Conservation (phyloP, 768 basidiomycete genomes). For the Tricholoma bakamatsutake region DNA sequence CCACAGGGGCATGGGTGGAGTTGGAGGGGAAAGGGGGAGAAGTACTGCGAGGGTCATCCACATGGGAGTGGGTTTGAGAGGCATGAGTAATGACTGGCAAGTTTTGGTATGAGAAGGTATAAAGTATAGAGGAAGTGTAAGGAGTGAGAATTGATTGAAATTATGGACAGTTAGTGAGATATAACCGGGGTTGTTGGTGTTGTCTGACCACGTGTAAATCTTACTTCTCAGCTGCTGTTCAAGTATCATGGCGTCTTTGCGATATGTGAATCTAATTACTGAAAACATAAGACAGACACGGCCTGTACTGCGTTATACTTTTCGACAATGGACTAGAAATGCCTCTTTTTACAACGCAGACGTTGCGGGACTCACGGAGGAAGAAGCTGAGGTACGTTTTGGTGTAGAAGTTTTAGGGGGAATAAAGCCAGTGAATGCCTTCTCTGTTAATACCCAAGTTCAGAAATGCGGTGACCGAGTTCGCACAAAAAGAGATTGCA, state of each 20-base stretch:
- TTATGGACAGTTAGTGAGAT: no score
- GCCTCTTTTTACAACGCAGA: conserved; percentile 67
- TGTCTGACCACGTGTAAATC: not conserved
- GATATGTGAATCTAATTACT: conserved; percentile 5
- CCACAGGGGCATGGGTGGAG: no score
- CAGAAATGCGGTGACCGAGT: conserved; percentile 68
- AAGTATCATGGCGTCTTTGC: conserved; percentile 12
- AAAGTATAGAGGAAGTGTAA: no score
- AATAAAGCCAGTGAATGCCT: not conserved
- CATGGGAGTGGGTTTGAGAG: no score
- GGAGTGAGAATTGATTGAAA: no score
- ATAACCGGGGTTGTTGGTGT: no score
- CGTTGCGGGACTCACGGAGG: conserved; percentile 71
- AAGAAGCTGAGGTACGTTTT: conserved; percentile 65
- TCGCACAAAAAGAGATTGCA: conserved; percentile 79
- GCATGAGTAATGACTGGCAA: no score
- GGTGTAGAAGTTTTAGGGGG: not conserved
- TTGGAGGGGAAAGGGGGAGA: no score
- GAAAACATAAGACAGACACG: not conserved
- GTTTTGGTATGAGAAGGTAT: no score
- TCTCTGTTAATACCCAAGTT: conserved; percentile 47
- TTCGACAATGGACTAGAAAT: conserved; percentile 19
- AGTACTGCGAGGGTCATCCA: no score
- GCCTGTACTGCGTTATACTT: not conserved
- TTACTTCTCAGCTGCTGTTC: no score